These are phyloP conservation scores for Plectosphaerella plurivora DNA, from an alignment of 2,329 filamentous ascomycete species.

Conservation along the genomic window DNA sequence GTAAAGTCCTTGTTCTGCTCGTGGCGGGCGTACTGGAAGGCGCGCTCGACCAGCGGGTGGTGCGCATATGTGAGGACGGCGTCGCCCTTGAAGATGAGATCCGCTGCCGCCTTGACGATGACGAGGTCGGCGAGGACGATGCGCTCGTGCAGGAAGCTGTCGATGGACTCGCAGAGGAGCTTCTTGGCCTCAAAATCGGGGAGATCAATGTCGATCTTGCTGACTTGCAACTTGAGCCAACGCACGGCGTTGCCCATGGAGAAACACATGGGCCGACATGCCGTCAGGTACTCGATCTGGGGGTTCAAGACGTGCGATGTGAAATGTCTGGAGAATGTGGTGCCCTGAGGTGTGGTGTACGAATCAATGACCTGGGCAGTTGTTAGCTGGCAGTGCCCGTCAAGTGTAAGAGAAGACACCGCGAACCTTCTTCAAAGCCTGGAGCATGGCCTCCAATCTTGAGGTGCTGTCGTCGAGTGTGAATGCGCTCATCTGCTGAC, in stretches of 20 bases:
- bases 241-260: slow-evolving; percentile 96
- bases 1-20: slow-evolving; percentile 66
- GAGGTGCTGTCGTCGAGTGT: slow-evolving; percentile 85
- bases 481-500: slow-evolving; percentile 87
- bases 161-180: slow-evolving; percentile 73
- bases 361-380: slow-evolving; percentile 71
- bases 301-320: slow-evolving; percentile 87
- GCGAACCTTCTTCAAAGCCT: slow-evolving; percentile 79
- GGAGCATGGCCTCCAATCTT: slow-evolving; percentile 78
- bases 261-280: slow-evolving; percentile 92
- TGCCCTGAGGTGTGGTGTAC: slow-evolving; percentile 84
- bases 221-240: slow-evolving; percentile 88
- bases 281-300: slow-evolving; percentile 91
- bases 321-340: slow-evolving; percentile 84
- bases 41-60: slow-evolving; percentile 79
- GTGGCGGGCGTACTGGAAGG: slow-evolving; percentile 67
- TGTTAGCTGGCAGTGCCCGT: slow-evolving; percentile 8
- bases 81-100: slow-evolving; percentile 74
- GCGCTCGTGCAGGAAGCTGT: slow-evolving; percentile 85
- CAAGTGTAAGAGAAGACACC: neutral
- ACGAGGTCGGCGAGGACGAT: slow-evolving; percentile 83
- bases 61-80: slow-evolving; percentile 84
- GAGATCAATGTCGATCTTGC: slow-evolving; percentile 81
- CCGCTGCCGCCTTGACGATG: slow-evolving; percentile 71
- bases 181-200: slow-evolving; percentile 80